Conservation (phyloP, 2,329 filamentous ascomycete genomes). For the Arthrobotrys pseudoclavata region DNA sequence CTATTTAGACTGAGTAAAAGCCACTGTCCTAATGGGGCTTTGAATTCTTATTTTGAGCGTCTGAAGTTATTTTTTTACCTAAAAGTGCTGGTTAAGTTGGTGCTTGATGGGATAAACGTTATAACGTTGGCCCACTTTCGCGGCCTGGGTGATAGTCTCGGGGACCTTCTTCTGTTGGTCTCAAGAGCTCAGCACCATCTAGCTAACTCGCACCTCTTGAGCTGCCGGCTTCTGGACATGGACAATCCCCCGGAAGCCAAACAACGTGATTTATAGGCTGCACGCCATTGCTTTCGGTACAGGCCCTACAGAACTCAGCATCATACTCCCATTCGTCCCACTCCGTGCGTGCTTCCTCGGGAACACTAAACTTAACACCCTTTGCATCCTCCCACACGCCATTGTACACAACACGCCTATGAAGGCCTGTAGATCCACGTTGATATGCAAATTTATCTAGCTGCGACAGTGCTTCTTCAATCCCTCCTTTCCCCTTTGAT, state of each 20-base stretch:
- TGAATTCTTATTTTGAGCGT: too few species aligned
- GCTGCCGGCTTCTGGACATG: neutral
- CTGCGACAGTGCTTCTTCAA: neutral
- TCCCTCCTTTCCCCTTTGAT: neutral
- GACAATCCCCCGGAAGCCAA: slow-evolving; percentile 22
- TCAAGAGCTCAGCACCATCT: too few species aligned
- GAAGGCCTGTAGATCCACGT: neutral
- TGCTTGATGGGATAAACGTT: too few species aligned
- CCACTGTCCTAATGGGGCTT: too few species aligned
- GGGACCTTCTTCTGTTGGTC: too few species aligned
- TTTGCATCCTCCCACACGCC: neutral
- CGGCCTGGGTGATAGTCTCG: too few species aligned
- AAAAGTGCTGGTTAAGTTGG: too few species aligned
- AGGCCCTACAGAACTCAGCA: slow-evolving; percentile 1
- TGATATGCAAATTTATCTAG: neutral
- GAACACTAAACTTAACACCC: neutral
- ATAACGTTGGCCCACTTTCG: too few species aligned
- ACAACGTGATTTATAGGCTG: neutral
- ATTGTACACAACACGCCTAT: neutral
- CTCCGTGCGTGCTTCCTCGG: neutral
- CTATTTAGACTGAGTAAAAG: too few species aligned
- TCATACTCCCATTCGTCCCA: slow-evolving; percentile 9
- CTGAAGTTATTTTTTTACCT: too few species aligned
- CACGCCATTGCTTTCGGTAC: neutral
- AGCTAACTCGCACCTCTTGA: neutral